Base-by-base conservation (phyloP, 805 yeast genomes). In the Candida qinlingensis region DNA sequence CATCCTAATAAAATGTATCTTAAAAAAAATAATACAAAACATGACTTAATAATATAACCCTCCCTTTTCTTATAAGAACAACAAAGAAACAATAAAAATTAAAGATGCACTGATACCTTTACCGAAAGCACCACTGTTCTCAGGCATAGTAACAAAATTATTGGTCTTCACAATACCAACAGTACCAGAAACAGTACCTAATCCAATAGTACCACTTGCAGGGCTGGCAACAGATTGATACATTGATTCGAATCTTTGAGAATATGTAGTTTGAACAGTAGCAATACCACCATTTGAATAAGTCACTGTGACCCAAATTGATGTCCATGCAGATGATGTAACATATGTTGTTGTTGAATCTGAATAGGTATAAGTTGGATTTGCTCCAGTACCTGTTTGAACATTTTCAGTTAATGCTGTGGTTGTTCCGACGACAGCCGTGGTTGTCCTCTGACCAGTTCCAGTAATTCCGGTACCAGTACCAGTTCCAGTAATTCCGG, bases 141-240 rank as follows among this genome's bases (percentile, higher is more conserved):
- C n/a, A 28, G 53, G 40, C 19, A 54, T 12, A 1, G 87, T 80
- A 8, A 67, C 54, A 35, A 57, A 59, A 37, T 64, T 54, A 56
- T 79, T 76, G 1, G 76, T 59, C 60, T 80, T 76, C 3, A 79
- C 66, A 3, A 69, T 65, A 5, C 97, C 98, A 10, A 87, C 80
- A 0, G 74, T 65, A 3, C 96, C 96, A 5, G 74, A 57, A 25
- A 84, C 58, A 4, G 88, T 69, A 1, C 98, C 98, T 45, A 92
- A 63, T 0, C 97, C 97, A 44, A 90, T 73, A 5, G 77, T 62
- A 1, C 97, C 99, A 0, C 81, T 56, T 4, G 79, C 59, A 0
- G 82, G 82, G 0, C 71, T 46, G 0, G 75, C 73, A 3, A 81
- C 67, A 2, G 78, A 58, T 0, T 71, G 52, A 53, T 71, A 83